Base-by-base conservation (phyloP, 148 eudicot species). In the Pharnaceum exiguum region DNA sequence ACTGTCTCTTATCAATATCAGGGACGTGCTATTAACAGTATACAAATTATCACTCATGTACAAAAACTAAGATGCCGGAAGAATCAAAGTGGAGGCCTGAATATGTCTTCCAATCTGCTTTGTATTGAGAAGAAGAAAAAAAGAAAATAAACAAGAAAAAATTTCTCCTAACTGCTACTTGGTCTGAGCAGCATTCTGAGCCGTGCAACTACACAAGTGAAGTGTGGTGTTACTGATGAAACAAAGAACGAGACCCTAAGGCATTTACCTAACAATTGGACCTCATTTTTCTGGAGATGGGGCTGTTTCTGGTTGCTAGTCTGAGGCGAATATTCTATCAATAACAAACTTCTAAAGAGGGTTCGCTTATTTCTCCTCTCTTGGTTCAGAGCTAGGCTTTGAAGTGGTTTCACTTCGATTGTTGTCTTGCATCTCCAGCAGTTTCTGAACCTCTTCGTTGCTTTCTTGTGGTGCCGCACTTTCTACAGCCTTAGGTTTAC, bases 361-460 rank as follows among this genome's bases (percentile, higher is more conserved):
- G 5, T 28, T 10, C 27, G 18, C 18, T 16, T 42, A 71, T 30
- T 79, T 81, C 18, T 51, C 79, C 66, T 71, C 81, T 57, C 51
- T 75, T 9, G 55, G 59, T 18, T 70, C 62, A 2, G 81, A 54
- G 38, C 25, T 65, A 32, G 55, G 66, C 63, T 77, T 68, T 19
- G 51, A 66, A 36, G 35, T 57, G 18, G 47, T 66, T 45, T 58
- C 61, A 30, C 19, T 71, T 32, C 73, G 83, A 15, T 17, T 30
- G 32, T 40, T 38, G 70, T 68, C 71, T 60, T 85, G 91, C 86
- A 93, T 67, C 75, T 93, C 86, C 45, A 93, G 81, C 64, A 93
- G 71, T 71, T 93, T 85, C 52, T 72, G 71, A 47, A 81, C 65
- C 46, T 88, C 96, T 40, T 83, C 87, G 35, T 81, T 73, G 39